Percentiles rank a stretch among this genome's conserved stretches.
These are phyloP conservation scores for Cystofilobasidium capitatum DNA, from an alignment of 768 basidiomycete species.

Conservation along the genomic window DNA sequence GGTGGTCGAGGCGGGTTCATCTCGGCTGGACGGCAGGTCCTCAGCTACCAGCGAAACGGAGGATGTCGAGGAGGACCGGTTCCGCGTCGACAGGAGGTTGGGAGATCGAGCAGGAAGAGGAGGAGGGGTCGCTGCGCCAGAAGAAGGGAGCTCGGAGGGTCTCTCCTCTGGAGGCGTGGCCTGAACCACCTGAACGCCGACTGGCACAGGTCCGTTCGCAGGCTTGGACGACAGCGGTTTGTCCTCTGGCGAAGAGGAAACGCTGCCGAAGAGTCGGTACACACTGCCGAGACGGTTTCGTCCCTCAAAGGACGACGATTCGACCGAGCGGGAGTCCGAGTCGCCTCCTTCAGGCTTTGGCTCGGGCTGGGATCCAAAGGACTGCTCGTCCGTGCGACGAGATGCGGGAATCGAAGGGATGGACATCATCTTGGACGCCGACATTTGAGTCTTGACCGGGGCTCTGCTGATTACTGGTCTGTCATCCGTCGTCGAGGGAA, in stretches of 20 bases:
- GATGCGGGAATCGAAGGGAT: conserved; percentile 13
- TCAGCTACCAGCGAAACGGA: not conserved
- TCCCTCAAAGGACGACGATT: not conserved
- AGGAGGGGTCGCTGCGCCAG: too few relatives aligned
- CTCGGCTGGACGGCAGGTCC: not conserved
- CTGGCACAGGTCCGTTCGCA: not conserved
- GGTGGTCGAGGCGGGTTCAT: not conserved
- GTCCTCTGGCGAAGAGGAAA: not conserved
- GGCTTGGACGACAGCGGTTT: not conserved
- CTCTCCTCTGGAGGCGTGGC: too few relatives aligned
- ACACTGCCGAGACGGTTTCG: conserved; percentile 5
- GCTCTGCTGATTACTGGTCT: not conserved
- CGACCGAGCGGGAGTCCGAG: not conserved
- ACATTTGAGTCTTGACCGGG: conserved; percentile 17
- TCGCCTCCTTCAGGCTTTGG: too few relatives aligned
- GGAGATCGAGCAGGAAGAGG: too few relatives aligned
- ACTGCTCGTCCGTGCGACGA: conserved; percentile 10
- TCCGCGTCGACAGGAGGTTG: too few relatives aligned
- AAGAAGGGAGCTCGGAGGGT: too few relatives aligned
- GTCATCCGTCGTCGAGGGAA: not conserved
- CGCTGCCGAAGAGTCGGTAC: not conserved
- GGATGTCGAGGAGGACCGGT: too few relatives aligned
- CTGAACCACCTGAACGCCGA: not conserved
- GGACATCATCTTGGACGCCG: conserved; percentile 15
- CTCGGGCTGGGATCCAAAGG: conserved; percentile 9